These are phyloP conservation scores for Phlebiopsis flavidoalba DNA, from an alignment of 768 basidiomycete genomes.

Conservation along the genomic window DNA sequence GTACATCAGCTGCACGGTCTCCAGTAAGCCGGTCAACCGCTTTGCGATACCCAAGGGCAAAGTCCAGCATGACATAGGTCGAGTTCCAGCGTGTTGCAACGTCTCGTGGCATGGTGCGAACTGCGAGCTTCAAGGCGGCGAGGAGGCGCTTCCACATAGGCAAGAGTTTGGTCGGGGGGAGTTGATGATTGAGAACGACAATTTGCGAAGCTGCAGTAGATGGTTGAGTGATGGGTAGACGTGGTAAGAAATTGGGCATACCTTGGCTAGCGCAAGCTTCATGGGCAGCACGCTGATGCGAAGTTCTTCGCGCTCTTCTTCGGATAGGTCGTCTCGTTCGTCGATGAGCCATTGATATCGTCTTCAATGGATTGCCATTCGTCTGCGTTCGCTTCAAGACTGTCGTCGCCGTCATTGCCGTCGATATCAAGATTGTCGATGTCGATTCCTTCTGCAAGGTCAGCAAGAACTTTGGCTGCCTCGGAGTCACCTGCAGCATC, in stretches of 20 bases:
- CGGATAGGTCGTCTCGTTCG: too few species aligned
- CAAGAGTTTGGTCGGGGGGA: not conserved
- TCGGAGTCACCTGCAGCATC: not conserved
- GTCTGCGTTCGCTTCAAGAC: not conserved
- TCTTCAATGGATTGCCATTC: not conserved
- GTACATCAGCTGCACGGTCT: slow-evolving; percentile 14
- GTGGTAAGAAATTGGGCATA: not conserved
- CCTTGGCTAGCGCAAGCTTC: not conserved
- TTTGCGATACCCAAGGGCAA: slow-evolving; percentile 23
- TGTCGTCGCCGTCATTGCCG: not conserved
- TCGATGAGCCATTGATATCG: too few species aligned
- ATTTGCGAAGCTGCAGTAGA: not conserved
- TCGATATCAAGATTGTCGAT: not conserved
- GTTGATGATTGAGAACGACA: not conserved
- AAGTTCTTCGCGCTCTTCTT: not conserved
- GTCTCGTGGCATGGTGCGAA: not conserved
- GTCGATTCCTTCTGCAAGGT: not conserved
- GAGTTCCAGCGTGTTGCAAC: not conserved
- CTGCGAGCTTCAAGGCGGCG: not conserved
- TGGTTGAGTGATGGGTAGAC: not conserved
- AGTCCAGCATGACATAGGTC: slow-evolving; percentile 23
- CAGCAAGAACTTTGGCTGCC: not conserved
- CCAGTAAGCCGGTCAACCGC: slow-evolving; percentile 25
- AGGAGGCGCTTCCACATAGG: not conserved
- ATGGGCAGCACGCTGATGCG: not conserved